Evolutionary conservation across 192 early-diverging fungal species (phyloP).

Genomic region (Diversispora epigaea): DNA sequence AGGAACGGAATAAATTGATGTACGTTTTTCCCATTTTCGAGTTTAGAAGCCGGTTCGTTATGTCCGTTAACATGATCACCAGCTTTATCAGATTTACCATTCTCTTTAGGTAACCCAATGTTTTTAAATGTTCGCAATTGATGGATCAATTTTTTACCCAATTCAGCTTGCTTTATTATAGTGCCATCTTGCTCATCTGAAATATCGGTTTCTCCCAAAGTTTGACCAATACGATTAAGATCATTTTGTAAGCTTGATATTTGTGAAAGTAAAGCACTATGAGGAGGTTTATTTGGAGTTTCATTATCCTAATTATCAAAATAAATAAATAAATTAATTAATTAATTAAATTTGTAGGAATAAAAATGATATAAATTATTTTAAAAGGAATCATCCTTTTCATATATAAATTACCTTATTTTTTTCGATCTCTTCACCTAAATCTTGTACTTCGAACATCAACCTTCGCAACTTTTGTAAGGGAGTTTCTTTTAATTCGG

Average conservation of each 20-base stretch:
- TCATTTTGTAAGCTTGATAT: conserved; percentile 55
- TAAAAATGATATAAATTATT: background rate
- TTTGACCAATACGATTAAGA: conserved; percentile 47
- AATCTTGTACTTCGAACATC: conserved; percentile 80
- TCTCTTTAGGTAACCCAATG: conserved; percentile 24
- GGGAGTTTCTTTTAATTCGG: conserved; percentile 63
- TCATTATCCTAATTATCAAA: background rate
- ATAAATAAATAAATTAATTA: background rate
- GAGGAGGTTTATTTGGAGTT: conserved; percentile 32
- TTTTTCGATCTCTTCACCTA: conserved; percentile 66
- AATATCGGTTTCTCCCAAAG: conserved; percentile 35
- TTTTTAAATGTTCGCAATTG: conserved; percentile 56
- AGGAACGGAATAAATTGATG: background rate
- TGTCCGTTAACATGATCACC: conserved; percentile 19
- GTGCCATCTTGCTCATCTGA: conserved; percentile 33
- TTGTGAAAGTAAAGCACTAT: conserved; percentile 49
- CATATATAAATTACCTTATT: conserved; percentile 40
- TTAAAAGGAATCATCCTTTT: too few relatives aligned
- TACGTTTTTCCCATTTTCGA: conserved; percentile 22
- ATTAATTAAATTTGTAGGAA: background rate
- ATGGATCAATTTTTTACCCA: conserved; percentile 51
- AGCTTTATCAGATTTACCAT: conserved; percentile 22
- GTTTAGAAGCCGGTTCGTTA: background rate
- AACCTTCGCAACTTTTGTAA: conserved; percentile 75
- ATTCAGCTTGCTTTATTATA: conserved; percentile 49